Percentiles rank a stretch among this genome's conserved stretches.
Evolutionary conservation across 1,284 basidiomycete species (phyloP).

Genomic region (Cryptococcus sp.): DNA sequence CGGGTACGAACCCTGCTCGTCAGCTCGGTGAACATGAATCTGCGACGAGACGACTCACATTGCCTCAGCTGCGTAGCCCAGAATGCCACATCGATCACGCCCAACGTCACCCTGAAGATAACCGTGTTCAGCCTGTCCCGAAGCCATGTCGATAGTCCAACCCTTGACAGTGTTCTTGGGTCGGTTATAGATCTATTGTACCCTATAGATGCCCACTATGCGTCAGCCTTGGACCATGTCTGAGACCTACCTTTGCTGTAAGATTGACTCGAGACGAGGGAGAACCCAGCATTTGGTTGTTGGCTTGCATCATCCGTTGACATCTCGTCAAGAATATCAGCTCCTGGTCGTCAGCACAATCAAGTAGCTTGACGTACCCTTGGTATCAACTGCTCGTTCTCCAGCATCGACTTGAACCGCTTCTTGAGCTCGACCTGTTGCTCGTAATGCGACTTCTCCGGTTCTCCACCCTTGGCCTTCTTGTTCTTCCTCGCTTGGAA

Average conservation of each 20-base stretch:
- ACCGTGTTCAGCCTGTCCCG: conserved; percentile 40
- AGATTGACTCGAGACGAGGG: conserved; percentile 83
- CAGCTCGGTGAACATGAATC: not conserved
- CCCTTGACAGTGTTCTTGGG: conserved; percentile 44
- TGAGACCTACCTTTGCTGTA: conserved; percentile 58
- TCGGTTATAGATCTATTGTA: conserved; percentile 53
- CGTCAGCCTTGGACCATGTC: conserved; percentile 46
- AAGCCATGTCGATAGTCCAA: conserved; percentile 44
- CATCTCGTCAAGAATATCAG: conserved; percentile 76
- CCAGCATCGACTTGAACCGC: conserved; percentile 49
- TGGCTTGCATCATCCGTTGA: conserved; percentile 60
- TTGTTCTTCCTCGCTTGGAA: conserved; percentile 34
- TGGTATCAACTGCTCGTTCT: conserved; percentile 50
- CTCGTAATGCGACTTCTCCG: conserved; percentile 42
- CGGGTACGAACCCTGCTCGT: conserved; percentile 31
- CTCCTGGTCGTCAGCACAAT: conserved; percentile 55
- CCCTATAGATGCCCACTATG: conserved; percentile 47
- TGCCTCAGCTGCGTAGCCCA: conserved; percentile 40
- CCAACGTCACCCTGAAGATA: conserved; percentile 47
- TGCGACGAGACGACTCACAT: conserved; percentile 24
- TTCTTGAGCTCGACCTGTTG: conserved; percentile 50
- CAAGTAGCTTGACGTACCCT: conserved; percentile 29
- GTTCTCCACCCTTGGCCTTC: conserved; percentile 14
- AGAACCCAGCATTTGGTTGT: conserved; percentile 62
- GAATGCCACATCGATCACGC: conserved; percentile 49